These are phyloP conservation scores for Lasiosphaeria hispida DNA, from an alignment of 495 filamentous ascomycete species.

Conservation along the genomic window DNA sequence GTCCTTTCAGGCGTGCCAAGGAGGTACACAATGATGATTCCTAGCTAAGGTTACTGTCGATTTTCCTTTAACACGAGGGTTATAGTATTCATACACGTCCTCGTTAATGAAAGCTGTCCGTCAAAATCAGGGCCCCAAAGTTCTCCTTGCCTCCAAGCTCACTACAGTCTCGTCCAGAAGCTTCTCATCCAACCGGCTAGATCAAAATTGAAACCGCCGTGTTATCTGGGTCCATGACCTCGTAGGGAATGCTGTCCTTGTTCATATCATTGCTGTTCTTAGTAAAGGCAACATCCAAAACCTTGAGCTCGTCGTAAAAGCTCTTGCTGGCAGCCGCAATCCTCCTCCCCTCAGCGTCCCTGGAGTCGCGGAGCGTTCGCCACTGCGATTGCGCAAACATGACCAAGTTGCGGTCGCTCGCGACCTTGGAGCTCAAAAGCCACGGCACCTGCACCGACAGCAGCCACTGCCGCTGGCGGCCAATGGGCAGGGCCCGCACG, in stretches of 20 bases:
- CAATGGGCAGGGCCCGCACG: conserved; percentile 39
- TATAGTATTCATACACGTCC: no score
- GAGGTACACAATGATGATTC: no score
- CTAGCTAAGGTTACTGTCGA: no score
- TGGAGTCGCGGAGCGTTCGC: conserved; percentile 24
- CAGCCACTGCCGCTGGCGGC: conserved; percentile 40
- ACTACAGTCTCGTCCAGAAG: no score
- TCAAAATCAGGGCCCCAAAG: no score
- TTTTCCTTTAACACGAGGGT: no score
- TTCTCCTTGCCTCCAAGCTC: no score
- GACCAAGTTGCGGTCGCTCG: conserved; percentile 35
- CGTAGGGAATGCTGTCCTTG: conserved; percentile 37
- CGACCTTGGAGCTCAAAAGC: conserved; percentile 43
- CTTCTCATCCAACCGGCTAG: conserved; percentile 8
- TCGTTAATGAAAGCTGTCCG: no score
- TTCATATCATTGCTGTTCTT: conserved; percentile 29
- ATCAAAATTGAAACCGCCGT: conserved; percentile 44
- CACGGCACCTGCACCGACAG: conserved; percentile 42
- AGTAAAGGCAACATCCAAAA: conserved; percentile 22
- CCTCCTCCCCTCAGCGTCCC: conserved; percentile 11
- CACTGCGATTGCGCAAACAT: conserved; percentile 38
- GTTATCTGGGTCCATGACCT: conserved; percentile 39
- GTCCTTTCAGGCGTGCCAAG: no score
- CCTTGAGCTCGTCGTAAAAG: conserved; percentile 27
- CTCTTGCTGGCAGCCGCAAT: conserved; percentile 24